These are phyloP conservation scores for Thelonectria rubi DNA, from an alignment of 2,329 filamentous ascomycete genomes.

Conservation along the genomic window DNA sequence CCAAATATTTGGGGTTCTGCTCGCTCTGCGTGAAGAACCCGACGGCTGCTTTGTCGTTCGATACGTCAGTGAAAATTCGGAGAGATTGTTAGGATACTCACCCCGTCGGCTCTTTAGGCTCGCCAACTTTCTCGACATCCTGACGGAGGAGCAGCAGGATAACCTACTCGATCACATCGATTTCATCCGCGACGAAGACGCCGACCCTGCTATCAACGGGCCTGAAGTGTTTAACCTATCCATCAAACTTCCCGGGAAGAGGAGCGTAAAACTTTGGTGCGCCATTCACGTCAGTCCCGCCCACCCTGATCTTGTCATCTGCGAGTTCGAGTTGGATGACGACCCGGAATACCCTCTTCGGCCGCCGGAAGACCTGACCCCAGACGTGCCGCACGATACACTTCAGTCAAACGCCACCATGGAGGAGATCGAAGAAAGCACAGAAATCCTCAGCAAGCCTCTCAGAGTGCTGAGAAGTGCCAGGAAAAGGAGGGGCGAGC, in stretches of 20 bases:
- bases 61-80: slow-evolving; percentile 83
- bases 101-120: slow-evolving; percentile 80
- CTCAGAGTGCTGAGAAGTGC: slow-evolving; percentile 80
- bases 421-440: slow-evolving; percentile 80
- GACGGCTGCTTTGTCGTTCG: slow-evolving; percentile 75
- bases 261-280: slow-evolving; percentile 81
- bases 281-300: slow-evolving; percentile 79
- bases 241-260: slow-evolving; percentile 66
- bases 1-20: slow-evolving; percentile 80
- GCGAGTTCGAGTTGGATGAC: slow-evolving; percentile 89
- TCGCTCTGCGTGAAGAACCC: slow-evolving; percentile 76
- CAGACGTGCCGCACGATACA: slow-evolving; percentile 76
- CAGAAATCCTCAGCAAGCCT: slow-evolving; percentile 77
- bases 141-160: slow-evolving; percentile 84
- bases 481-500: slow-evolving; percentile 78
- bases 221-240: slow-evolving; percentile 87
- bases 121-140: slow-evolving; percentile 81
- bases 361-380: slow-evolving; percentile 66
- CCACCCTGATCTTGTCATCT: slow-evolving; percentile 78
- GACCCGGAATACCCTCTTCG: slow-evolving; percentile 74
- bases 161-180: slow-evolving; percentile 87
- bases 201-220: slow-evolving; percentile 77
- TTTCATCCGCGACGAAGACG: slow-evolving; percentile 84
- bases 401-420: slow-evolving; percentile 75
- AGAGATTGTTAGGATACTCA: slow-evolving; percentile 77